phyloP scores from a whole-genome alignment of 371 early-diverging fungal species.

The Syncephalastrum contaminatum region DNA sequence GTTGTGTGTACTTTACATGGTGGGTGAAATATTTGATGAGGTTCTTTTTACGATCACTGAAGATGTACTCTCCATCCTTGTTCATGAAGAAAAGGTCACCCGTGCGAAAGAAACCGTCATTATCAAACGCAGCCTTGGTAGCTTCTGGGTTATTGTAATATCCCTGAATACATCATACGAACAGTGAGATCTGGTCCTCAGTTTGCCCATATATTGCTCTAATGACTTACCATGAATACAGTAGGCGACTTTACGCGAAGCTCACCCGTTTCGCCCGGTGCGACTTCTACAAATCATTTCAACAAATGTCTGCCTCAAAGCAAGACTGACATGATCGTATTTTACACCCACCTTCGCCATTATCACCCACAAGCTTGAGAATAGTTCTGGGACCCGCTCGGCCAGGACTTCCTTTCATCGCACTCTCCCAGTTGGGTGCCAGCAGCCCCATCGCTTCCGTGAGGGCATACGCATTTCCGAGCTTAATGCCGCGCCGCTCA shows the following conservation, averaged over 20 bases:
- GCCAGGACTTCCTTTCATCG: slow-evolving; percentile 65
- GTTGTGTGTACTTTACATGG: too few species aligned
- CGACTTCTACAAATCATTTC: slow-evolving; percentile 37
- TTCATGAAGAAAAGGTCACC: slow-evolving; percentile 80
- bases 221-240: slow-evolving; percentile 2
- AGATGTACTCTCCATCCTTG: slow-evolving; percentile 53
- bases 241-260: slow-evolving; percentile 79
- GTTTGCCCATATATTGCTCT: too few species aligned
- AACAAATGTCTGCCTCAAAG: slow-evolving; percentile 43
- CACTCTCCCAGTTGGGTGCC: slow-evolving; percentile 14
- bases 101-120: slow-evolving; percentile 71
- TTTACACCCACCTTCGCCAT: slow-evolving; percentile 41
- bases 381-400: slow-evolving; percentile 63
- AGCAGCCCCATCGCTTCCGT: slow-evolving; percentile 38
- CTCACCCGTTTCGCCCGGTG: slow-evolving; percentile 61
- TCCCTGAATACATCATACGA: slow-evolving; percentile 26
- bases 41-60: slow-evolving; percentile 78
- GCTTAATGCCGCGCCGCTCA: slow-evolving; percentile 49
- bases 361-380: slow-evolving; percentile 66
- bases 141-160: slow-evolving; percentile 69
- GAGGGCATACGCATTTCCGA: slow-evolving; percentile 60
- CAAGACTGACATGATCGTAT: not conserved
- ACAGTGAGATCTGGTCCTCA: too few species aligned
- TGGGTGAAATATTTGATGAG: slow-evolving; percentile 48
- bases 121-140: slow-evolving; percentile 60